A percentile compares a stretch with the other conserved stretches of the same genome.
Conservation (phyloP, 1,139 yeast species). For the Candida neerlandica region DNA sequence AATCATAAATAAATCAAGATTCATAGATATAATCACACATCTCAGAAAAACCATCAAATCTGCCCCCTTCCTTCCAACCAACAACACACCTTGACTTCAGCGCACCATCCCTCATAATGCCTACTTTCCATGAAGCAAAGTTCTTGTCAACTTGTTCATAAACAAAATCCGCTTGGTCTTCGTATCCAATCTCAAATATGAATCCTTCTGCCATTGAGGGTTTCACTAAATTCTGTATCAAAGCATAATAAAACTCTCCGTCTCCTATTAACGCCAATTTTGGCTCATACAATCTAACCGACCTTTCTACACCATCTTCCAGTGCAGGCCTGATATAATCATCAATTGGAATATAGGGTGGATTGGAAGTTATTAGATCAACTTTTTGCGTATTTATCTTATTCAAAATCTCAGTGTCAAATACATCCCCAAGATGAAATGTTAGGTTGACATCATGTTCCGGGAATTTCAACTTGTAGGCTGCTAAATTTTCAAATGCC, state of each 20-base stretch:
- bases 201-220: constrained; percentile 42
- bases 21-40: constrained; percentile 14
- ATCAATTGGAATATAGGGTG: constrained; percentile 74
- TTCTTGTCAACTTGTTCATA: constrained; percentile 12
- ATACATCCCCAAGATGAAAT: constrained; percentile 29
- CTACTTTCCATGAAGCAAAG: constrained; percentile 28
- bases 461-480: constrained; percentile 10
- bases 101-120: constrained; percentile 29
- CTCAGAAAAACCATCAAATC: constrained; percentile 10
- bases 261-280: constrained; percentile 74
- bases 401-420: constrained; percentile 16
- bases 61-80: constrained; percentile 31
- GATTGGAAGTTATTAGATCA: constrained; percentile 76
- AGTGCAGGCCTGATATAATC: constrained; percentile 38
- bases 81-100: constrained; percentile 41
- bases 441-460: constrained; percentile 15
- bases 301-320: constrained; percentile 47
- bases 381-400: constrained; percentile 14
- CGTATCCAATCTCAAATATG: constrained; percentile 46
- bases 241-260: constrained; percentile 64
- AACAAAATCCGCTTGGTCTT: constrained; percentile 34
- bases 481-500: constrained; percentile 46
- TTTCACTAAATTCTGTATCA: constrained; percentile 46
- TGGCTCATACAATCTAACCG: constrained; percentile 79
- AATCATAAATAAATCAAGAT: not conserved